phyloP scores from a whole-genome alignment of 2,329 filamentous ascomycete species.

The Monilinia aucupariae region DNA sequence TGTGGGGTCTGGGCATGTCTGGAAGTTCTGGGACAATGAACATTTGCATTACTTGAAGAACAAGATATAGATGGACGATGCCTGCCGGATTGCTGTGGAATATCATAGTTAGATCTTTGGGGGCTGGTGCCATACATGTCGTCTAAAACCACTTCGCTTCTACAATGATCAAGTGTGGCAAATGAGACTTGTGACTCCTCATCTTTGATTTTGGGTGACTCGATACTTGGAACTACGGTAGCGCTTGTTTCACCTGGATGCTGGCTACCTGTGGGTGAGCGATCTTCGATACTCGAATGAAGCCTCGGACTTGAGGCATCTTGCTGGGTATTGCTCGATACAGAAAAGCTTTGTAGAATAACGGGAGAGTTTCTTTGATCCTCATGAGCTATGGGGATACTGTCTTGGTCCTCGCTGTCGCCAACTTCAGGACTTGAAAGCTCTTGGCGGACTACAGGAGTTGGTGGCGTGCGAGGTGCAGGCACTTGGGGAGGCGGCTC shows the following conservation, averaged over 20 bases:
- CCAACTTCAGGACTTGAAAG: neutral
- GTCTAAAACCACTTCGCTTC: neutral
- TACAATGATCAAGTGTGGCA: neutral
- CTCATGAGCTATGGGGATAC: neutral
- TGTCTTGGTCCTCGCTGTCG: neutral
- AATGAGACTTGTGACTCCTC: neutral
- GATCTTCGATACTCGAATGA: neutral
- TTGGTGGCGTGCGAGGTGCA: neutral
- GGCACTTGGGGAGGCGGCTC: neutral
- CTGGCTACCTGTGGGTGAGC: neutral
- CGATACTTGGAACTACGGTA: neutral
- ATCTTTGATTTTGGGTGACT: neutral
- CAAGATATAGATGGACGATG: neutral
- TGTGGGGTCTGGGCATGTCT: neutral
- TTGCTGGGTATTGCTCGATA: neutral
- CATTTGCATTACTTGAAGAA: neutral
- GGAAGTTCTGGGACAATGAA: neutral
- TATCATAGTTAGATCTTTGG: neutral
- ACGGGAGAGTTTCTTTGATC: neutral
- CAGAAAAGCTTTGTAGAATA: neutral
- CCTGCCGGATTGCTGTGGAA: neutral
- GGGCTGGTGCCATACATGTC: neutral
- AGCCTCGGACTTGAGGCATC: neutral
- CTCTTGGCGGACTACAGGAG: neutral
- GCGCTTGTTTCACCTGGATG: neutral